Percentiles rank a stretch among this genome's conserved stretches.
Conservation (phyloP, 1,284 basidiomycete genomes). For the Microbotryum intermedium region DNA sequence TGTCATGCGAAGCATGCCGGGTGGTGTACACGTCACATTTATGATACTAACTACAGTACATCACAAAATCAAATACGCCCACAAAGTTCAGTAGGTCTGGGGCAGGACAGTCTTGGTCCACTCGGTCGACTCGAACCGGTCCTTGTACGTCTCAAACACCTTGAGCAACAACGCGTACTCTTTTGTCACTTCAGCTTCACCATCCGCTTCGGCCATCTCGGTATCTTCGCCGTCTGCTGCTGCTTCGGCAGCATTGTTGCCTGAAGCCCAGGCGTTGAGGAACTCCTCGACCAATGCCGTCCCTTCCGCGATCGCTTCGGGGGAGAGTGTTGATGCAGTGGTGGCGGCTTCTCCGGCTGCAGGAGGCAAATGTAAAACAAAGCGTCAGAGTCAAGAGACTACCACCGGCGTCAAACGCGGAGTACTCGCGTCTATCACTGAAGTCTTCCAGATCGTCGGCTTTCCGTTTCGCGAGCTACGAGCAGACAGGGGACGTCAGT, state of each 20-base stretch:
- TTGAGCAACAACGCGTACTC: conserved; percentile 56
- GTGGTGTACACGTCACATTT: not conserved
- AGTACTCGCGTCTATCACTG: conserved; percentile 10
- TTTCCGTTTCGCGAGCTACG: conserved; percentile 81
- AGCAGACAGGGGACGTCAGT: not conserved
- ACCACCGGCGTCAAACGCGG: too few relatives aligned
- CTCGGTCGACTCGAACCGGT: conserved; percentile 59
- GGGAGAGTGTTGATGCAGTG: conserved; percentile 4
- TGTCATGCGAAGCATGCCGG: not conserved
- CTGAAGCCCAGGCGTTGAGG: conserved; percentile 59
- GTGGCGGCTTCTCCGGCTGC: conserved; percentile 53
- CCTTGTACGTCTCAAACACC: conserved; percentile 58
- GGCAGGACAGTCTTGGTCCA: conserved; percentile 63
- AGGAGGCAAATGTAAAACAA: not conserved
- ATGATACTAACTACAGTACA: not conserved
- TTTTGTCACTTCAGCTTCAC: conserved; percentile 44
- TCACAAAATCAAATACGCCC: not conserved
- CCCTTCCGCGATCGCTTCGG: conserved; percentile 48
- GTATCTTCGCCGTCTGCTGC: conserved; percentile 5
- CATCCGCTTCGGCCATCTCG: conserved; percentile 11
- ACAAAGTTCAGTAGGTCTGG: conserved; percentile 33
- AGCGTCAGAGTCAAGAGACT: not conserved
- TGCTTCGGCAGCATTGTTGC: conserved; percentile 6
- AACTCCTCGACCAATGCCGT: conserved; percentile 72
- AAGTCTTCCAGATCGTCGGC: conserved; percentile 96